Percentiles rank a stretch among this genome's conserved stretches.
phyloP scores from a whole-genome alignment of 768 basidiomycete genomes.

The Scleroderma citrinum region DNA sequence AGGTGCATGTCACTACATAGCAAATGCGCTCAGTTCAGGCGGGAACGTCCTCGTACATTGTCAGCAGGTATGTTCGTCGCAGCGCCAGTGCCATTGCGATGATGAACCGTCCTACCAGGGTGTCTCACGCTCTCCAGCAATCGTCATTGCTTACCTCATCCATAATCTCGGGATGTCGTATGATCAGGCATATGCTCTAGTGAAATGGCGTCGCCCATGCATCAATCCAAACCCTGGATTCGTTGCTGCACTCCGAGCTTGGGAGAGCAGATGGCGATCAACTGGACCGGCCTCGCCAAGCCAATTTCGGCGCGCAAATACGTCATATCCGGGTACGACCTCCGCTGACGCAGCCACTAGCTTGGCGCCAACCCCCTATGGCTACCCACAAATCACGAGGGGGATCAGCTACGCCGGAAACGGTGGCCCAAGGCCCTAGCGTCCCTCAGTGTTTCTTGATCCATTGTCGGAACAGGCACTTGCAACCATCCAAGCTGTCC shows the following conservation, averaged over 20 bases:
- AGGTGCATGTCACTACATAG: slow-evolving; percentile 61
- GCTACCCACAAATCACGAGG: slow-evolving; percentile 14
- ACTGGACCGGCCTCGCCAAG: slow-evolving; percentile 8
- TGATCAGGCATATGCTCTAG: slow-evolving; percentile 54
- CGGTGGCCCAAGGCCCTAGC: not conserved
- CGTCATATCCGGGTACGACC: slow-evolving; percentile 13
- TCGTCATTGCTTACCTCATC: slow-evolving; percentile 81
- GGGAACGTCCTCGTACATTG: slow-evolving; percentile 73
- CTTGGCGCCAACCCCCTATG: not conserved
- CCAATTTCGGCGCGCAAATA: slow-evolving; percentile 26
- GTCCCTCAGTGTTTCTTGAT: not conserved
- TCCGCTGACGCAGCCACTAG: not conserved
- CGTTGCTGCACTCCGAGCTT: slow-evolving; percentile 51
- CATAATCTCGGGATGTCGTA: slow-evolving; percentile 67
- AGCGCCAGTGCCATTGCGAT: not conserved
- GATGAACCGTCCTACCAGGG: slow-evolving; percentile 39
- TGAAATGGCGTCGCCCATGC: slow-evolving; percentile 63
- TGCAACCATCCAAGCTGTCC: not conserved
- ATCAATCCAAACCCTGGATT: slow-evolving; percentile 78
- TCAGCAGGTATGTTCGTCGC: slow-evolving; percentile 52
- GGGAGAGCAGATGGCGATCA: slow-evolving; percentile 40
- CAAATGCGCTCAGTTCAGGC: slow-evolving; percentile 52
- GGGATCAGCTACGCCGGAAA: slow-evolving; percentile 19
- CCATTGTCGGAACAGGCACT: not conserved
- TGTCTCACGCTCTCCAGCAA: slow-evolving; percentile 68